Evolutionary conservation across 169 alveolate species (phyloP).

Genomic region (Eimeria necatrix): DNA sequence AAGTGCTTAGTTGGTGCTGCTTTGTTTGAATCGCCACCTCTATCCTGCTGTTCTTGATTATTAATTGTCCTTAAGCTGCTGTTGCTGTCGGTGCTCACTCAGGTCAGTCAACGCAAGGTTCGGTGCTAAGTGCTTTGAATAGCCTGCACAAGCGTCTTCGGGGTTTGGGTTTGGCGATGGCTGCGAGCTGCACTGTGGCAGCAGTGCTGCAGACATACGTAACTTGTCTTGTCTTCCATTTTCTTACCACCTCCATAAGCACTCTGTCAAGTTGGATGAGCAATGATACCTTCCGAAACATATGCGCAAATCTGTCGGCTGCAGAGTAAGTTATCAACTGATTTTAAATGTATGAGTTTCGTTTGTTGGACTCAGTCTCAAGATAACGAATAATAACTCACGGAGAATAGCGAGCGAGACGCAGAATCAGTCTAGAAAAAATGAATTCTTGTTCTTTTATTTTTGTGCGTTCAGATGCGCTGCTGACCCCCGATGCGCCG

Average conservation of each 20-base stretch:
- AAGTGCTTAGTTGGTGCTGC: too few species aligned
- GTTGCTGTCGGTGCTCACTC: neutral
- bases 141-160: conserved; percentile 31
- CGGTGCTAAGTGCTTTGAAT: neutral
- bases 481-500: conserved; percentile 28
- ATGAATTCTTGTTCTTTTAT: too few species aligned
- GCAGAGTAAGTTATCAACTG: conserved; percentile 33
- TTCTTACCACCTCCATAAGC: neutral
- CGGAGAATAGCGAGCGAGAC: neutral
- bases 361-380: neutral
- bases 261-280: conserved; percentile 16
- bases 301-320: conserved; percentile 8
- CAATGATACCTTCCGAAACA: neutral
- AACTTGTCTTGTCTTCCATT: conserved; percentile 14
- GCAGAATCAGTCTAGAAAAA: neutral
- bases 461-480: neutral
- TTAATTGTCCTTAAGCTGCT: too few species aligned
- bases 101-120: conserved; percentile 46
- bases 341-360: too few species aligned
- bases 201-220: conserved; percentile 3
- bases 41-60: too few species aligned
- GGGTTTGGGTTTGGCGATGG: conserved; percentile 50
- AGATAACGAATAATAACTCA: neutral
- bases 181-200: neutral
- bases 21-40: too few species aligned